Percentiles rank a stretch among this genome's conserved stretches.
Conservation (phyloP, 306 rosid species). For the Alnus glutinosa region DNA sequence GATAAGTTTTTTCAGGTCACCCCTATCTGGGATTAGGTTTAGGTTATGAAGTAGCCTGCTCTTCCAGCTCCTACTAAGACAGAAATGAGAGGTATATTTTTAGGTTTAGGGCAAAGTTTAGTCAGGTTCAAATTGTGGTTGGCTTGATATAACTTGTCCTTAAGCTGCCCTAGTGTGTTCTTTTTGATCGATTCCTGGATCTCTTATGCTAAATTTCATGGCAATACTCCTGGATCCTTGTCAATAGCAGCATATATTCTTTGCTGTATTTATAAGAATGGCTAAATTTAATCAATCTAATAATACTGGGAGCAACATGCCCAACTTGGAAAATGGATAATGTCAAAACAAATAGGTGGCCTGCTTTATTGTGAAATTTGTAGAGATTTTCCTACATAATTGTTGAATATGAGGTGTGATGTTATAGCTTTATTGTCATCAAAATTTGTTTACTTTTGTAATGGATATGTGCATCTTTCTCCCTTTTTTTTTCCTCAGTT, state of each 20-base stretch:
- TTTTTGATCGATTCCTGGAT: background rate
- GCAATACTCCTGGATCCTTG: background rate
- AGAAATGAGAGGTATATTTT: background rate
- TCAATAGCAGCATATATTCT: background rate
- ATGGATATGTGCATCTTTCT: no score
- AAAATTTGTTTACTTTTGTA: background rate
- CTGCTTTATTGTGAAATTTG: no score
- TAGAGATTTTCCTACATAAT: background rate
- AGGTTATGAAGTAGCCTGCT: no score
- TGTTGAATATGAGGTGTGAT: background rate
- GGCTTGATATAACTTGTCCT: background rate
- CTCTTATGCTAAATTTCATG: background rate
- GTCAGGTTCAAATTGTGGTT: background rate
- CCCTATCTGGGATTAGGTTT: background rate
- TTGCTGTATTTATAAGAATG: background rate
- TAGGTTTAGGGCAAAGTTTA: background rate
- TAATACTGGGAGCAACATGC: background rate
- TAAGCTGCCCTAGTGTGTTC: background rate
- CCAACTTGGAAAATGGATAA: background rate
- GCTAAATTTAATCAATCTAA: background rate
- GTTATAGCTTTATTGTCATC: background rate
- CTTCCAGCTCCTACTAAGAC: background rate
- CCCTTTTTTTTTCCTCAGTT: no score
- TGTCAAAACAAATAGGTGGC: background rate
- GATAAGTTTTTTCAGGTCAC: background rate